Conservation (phyloP, 306 rosid species). For the Cucurbita maxima region DNA sequence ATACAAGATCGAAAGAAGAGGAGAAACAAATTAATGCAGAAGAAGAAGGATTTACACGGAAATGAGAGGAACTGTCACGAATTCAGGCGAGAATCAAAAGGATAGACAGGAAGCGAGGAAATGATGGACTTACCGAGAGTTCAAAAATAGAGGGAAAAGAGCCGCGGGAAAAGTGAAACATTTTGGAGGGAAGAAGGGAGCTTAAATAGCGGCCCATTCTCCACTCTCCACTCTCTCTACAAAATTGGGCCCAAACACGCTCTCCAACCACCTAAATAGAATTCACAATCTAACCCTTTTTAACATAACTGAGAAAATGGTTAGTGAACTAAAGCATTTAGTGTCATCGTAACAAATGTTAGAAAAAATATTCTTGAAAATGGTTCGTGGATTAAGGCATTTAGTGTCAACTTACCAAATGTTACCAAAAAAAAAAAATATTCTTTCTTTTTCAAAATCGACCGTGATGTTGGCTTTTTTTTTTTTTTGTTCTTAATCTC, state of each 20-base stretch:
- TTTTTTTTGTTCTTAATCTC: too few relatives aligned
- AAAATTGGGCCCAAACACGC: not conserved
- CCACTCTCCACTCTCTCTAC: not conserved
- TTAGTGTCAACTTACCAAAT: too few relatives aligned
- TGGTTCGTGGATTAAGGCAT: too few relatives aligned
- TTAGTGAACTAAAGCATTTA: too few relatives aligned
- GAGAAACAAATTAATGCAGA: not conserved
- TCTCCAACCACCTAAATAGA: too few relatives aligned
- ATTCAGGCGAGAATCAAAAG: not conserved
- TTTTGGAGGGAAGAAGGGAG: not conserved
- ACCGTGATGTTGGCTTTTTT: too few relatives aligned
- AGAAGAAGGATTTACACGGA: not conserved
- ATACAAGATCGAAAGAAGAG: not conserved
- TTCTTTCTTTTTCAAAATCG: too few relatives aligned
- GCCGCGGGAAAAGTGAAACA: not conserved
- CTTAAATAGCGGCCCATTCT: not conserved
- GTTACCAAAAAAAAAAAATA: too few relatives aligned
- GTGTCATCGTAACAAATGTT: too few relatives aligned
- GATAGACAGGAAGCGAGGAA: not conserved
- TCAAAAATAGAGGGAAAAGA: not conserved
- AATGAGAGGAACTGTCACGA: not conserved
- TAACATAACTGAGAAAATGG: too few relatives aligned
- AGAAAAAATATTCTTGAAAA: too few relatives aligned
- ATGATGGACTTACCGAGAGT: not conserved
- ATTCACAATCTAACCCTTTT: too few relatives aligned